phyloP scores from a whole-genome alignment of 2,329 filamentous ascomycete genomes.

The Alternaria angustiovoidea region DNA sequence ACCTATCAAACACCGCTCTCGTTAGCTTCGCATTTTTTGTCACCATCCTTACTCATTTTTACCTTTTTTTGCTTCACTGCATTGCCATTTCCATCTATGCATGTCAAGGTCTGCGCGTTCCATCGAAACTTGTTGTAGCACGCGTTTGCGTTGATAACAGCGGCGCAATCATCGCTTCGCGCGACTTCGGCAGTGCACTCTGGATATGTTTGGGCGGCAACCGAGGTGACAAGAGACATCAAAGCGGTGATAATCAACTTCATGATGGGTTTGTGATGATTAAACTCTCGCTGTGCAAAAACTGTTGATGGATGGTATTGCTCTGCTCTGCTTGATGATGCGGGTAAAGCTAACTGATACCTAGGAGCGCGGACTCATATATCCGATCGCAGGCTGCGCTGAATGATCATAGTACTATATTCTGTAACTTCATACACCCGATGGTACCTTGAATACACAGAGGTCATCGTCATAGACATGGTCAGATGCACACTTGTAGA shows the following conservation, averaged over 20 bases:
- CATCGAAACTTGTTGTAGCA: conserved; percentile 44
- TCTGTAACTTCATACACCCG: not conserved
- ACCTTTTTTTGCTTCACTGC: conserved; percentile 35
- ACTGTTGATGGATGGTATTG: not conserved
- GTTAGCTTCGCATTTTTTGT: not conserved
- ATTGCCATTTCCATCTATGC: conserved; percentile 38
- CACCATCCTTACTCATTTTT: not conserved
- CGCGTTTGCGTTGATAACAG: conserved; percentile 44
- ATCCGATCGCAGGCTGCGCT: not conserved
- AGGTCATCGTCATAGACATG: not conserved
- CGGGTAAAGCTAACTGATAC: not conserved
- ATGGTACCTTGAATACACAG: not conserved
- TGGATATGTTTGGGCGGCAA: conserved; percentile 25
- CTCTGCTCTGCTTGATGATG: not conserved
- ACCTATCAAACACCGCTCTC: conserved; percentile 21
- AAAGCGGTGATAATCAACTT: conserved; percentile 18
- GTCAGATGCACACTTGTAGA: not conserved
- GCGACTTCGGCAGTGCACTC: conserved; percentile 37
- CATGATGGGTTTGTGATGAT: conserved; percentile 18
- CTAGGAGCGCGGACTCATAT: not conserved
- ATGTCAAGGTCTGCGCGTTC: conserved; percentile 32
- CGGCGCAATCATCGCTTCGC: conserved; percentile 39
- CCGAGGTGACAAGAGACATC: conserved; percentile 20
- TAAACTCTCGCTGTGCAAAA: not conserved
- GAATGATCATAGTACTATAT: not conserved